Conservation (phyloP, 352 stramenopile genomes). For the Globisporangium takayamanum region DNA sequence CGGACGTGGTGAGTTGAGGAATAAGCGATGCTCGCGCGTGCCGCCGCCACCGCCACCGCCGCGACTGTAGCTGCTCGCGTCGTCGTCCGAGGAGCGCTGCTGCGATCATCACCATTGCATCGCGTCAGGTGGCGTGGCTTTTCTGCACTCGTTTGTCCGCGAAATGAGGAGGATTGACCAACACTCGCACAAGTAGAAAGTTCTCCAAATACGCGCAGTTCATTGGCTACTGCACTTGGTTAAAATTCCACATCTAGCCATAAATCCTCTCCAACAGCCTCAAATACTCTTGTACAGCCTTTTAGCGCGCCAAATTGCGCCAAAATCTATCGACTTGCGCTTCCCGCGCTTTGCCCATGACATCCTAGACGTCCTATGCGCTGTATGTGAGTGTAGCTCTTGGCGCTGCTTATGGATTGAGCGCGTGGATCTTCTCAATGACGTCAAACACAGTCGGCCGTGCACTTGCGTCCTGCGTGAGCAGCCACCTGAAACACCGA, state of each 20-base stretch:
- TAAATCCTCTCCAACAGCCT: too few species aligned
- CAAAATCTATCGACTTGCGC: slow-evolving; percentile 1
- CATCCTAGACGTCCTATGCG: too few species aligned
- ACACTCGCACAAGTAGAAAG: slow-evolving; percentile 26
- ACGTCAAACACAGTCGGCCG: slow-evolving; percentile 62
- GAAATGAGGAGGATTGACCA: slow-evolving; percentile 8
- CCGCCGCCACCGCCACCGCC: neutral
- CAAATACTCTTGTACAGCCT: neutral
- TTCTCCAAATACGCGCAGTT: slow-evolving; percentile 17
- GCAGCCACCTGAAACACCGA: slow-evolving; percentile 42
- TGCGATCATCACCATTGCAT: slow-evolving; percentile 3
- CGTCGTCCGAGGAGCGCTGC: slow-evolving; percentile 1
- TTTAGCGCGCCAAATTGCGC: neutral
- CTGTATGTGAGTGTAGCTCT: neutral
- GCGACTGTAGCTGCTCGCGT: neutral
- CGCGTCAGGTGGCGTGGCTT: too few species aligned
- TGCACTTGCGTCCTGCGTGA: slow-evolving; percentile 40
- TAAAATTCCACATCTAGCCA: slow-evolving; percentile 1
- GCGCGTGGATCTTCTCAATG: slow-evolving; percentile 51
- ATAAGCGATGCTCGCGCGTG: slow-evolving; percentile 17
- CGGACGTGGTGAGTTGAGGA: slow-evolving; percentile 19
- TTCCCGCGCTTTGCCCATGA: slow-evolving; percentile 3
- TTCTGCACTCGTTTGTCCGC: too few species aligned
- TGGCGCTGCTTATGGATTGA: slow-evolving; percentile 7
- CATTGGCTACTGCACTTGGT: slow-evolving; percentile 16